Evolutionary conservation across 2,329 filamentous ascomycete species (phyloP), one percentile per base, ranked within the genome.

Genomic region (Huntiella bhutanensis): DNA sequence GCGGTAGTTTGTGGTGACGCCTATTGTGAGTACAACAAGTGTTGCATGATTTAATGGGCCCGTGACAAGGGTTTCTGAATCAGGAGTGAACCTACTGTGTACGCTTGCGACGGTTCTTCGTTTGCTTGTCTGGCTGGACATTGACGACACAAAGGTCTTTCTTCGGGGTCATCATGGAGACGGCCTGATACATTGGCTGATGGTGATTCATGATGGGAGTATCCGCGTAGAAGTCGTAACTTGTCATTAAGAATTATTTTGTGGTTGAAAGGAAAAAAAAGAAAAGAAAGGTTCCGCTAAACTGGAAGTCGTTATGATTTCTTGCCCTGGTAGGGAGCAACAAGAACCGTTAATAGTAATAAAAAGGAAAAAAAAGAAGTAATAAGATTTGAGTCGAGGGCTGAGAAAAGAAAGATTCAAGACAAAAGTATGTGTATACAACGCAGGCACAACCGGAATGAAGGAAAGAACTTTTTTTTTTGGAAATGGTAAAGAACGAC

Each of bases 21-120:
- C 22, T 6, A 28, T 28, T 28, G 22, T 51, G 17, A 16, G 32
- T 40, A 17, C 15, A 36, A 28, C 19, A 15, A 34, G 22, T 16
- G 3, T 41, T 12, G 38, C 32, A 38, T 12, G 28, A 15, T 28
- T 28, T 28, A 28, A 8, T 28, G 22, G 22, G 22, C 7, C 22
- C 22, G 22, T 28, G 22, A 28, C 22, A 28, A 8, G 22, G 22
- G 22, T 28, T 28, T 28, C 22, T 28, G 22, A 28, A 28, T 28
- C 22, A 28, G 22, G 22, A 28, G 22, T 4, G 5, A 40, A 45
- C 49, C 38, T 52, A 52, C 51, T 51, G 51, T 11, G 51, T 52
- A 40, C 51, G 43, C 44, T 52, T 52, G 35, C 51, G 47, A 17
- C 49, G 49, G 38, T 51, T 52, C 44, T 51, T 51, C 12, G 51